phyloP scores from a whole-genome alignment of 2,329 filamentous ascomycete species.

The Ambrosiella beaveri region DNA sequence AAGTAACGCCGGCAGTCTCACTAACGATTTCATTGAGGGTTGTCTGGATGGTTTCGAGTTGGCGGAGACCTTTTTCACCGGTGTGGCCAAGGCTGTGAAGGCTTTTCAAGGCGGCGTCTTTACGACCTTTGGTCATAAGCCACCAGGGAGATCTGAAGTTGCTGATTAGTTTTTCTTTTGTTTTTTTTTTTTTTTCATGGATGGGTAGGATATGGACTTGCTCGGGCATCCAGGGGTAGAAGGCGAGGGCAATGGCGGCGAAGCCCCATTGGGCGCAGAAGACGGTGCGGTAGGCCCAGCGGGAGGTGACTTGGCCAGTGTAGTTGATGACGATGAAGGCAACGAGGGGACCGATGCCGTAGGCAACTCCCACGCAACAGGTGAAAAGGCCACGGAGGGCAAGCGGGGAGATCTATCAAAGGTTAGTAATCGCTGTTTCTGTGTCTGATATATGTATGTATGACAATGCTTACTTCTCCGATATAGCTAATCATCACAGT shows the following conservation, averaged over 20 bases:
- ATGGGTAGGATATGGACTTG: constrained; percentile 15
- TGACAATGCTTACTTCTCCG: constrained; percentile 17
- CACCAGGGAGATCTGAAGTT: constrained; percentile 20
- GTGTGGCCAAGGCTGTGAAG: constrained; percentile 18
- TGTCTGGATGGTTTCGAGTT: constrained; percentile 10
- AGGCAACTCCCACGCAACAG: constrained; percentile 18
- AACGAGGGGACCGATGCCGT: constrained; percentile 19
- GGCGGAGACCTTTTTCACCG: neutral
- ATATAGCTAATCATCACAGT: constrained; percentile 19
- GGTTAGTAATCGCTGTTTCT: neutral
- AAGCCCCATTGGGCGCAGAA: constrained; percentile 21
- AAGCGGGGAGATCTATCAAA: constrained; percentile 16
- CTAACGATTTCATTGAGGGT: constrained; percentile 20
- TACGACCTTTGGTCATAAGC: constrained; percentile 19
- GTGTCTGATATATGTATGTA: neutral
- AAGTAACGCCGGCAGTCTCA: constrained; percentile 23
- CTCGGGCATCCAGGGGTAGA: constrained; percentile 16
- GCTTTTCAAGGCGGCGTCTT: constrained; percentile 21
- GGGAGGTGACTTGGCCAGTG: constrained; percentile 16
- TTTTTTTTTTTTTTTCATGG: no score
- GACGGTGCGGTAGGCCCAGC: constrained; percentile 21
- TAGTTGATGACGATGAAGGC: constrained; percentile 20
- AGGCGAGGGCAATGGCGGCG: constrained; percentile 17
- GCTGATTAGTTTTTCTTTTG: neutral
- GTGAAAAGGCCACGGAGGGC: constrained; percentile 19